Conservation (phyloP, 176 grass and related monocot genomes). For the Phyllostachys edulis region DNA sequence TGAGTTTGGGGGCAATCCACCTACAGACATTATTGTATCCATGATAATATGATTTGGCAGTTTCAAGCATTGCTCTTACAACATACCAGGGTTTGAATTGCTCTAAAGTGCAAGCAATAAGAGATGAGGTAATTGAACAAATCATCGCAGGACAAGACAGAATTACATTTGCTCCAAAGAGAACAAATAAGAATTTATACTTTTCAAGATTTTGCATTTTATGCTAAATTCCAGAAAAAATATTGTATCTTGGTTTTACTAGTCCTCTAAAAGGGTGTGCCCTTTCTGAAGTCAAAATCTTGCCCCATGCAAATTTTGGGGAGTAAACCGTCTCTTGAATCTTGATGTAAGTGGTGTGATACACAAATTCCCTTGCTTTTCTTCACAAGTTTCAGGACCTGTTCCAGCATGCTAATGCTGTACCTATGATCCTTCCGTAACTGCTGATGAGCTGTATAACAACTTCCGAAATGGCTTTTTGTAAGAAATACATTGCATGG, state of each 20-base stretch:
- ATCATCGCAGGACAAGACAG: neutral
- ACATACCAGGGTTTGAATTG: neutral
- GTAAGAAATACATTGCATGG: neutral
- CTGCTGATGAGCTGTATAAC: neutral
- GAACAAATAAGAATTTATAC: neutral
- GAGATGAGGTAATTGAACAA: neutral
- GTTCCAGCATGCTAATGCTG: neutral
- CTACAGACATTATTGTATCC: neutral
- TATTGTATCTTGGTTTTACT: neutral
- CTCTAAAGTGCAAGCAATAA: neutral
- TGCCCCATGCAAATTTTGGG: neutral
- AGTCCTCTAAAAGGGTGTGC: conserved; percentile 6
- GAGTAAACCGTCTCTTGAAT: neutral
- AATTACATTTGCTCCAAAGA: neutral
- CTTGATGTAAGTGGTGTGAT: neutral
- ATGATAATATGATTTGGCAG: neutral
- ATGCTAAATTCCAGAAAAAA: neutral
- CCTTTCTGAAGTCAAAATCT: neutral
- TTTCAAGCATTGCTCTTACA: neutral
- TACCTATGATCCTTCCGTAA: conserved; percentile 16
- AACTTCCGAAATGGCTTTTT: conserved; percentile 7
- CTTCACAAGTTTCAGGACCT: conserved; percentile 8
- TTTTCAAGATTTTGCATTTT: neutral
- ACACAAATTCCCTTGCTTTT: neutral
- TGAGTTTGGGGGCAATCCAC: neutral